Percentiles rank a stretch among this genome's conserved stretches.
Evolutionary conservation across 305 asterid genomes (phyloP).

Genomic region (Ilex paraguariensis): DNA sequence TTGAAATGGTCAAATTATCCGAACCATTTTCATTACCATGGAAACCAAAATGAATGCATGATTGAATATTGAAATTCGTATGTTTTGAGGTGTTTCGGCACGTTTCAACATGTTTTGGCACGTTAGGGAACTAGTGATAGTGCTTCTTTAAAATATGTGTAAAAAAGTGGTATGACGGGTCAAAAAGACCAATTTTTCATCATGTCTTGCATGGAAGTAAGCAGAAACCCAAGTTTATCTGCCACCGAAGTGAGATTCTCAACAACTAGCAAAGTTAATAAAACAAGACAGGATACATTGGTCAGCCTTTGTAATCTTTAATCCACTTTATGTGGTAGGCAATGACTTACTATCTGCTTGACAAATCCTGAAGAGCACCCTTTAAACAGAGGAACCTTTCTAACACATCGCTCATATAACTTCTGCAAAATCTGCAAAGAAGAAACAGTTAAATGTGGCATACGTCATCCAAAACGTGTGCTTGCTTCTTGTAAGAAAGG

Average conservation of each 20-base stretch:
- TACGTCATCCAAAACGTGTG: neutral
- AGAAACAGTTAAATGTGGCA: neutral
- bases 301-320: neutral
- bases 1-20: too few relatives aligned
- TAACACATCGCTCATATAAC: slow-evolving; percentile 41
- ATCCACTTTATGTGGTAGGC: slow-evolving; percentile 1
- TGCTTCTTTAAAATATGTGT: neutral
- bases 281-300: neutral
- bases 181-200: neutral
- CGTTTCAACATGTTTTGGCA: too few relatives aligned
- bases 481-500: neutral
- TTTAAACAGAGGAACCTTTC: slow-evolving; percentile 47
- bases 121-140: neutral
- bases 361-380: slow-evolving; percentile 56
- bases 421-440: slow-evolving; percentile 54
- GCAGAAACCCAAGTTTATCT: neutral
- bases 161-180: neutral
- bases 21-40: too few relatives aligned
- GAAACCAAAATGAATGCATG: too few relatives aligned
- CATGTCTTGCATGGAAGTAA: neutral
- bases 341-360: slow-evolving; percentile 54
- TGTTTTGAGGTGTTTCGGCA: neutral
- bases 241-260: neutral
- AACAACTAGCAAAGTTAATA: neutral
- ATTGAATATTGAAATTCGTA: neutral